Conservation (phyloP, 2,329 filamentous ascomycete genomes). For the Fusarium sp. region DNA sequence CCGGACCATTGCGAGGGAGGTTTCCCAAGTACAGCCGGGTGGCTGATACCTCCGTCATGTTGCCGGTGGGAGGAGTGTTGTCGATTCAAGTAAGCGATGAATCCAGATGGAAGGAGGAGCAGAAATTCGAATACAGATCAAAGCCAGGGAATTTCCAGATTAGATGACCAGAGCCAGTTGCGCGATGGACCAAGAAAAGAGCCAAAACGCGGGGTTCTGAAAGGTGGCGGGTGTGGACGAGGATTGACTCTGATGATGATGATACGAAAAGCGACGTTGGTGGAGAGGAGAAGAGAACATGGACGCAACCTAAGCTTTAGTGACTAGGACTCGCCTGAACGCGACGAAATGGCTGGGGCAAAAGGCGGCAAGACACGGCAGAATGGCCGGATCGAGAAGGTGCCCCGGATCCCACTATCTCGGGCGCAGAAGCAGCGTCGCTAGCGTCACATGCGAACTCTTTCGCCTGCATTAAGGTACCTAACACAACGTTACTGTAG, state of each 20-base stretch:
- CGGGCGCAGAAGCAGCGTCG: conserved; percentile 23
- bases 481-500: conserved; percentile 15
- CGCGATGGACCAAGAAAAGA: conserved; percentile 41
- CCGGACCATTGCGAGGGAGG: conserved; percentile 90
- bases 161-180: conserved; percentile 44
- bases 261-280: conserved; percentile 36
- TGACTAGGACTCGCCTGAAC: conserved; percentile 22
- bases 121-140: conserved; percentile 22
- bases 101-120: conserved; percentile 33
- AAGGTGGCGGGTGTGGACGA: conserved; percentile 19
- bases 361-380: conserved; percentile 48
- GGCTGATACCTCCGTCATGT: conserved; percentile 89
- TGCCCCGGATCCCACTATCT: conserved; percentile 30
- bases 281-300: conserved; percentile 45
- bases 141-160: conserved; percentile 38
- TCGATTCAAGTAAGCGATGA: conserved; percentile 21
- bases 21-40: conserved; percentile 98
- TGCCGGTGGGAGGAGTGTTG: conserved; percentile 48
- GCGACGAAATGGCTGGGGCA: conserved; percentile 47
- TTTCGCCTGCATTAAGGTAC: conserved; percentile 32
- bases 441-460: conserved; percentile 43
- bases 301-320: conserved; percentile 24
- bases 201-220: conserved; percentile 32
- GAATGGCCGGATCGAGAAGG: conserved; percentile 45
- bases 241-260: conserved; percentile 25